Percentiles rank a stretch among this genome's conserved stretches.
These are phyloP conservation scores for Helicostylum pulchrum DNA, from an alignment of 192 early-diverging fungal species.

Conservation along the genomic window DNA sequence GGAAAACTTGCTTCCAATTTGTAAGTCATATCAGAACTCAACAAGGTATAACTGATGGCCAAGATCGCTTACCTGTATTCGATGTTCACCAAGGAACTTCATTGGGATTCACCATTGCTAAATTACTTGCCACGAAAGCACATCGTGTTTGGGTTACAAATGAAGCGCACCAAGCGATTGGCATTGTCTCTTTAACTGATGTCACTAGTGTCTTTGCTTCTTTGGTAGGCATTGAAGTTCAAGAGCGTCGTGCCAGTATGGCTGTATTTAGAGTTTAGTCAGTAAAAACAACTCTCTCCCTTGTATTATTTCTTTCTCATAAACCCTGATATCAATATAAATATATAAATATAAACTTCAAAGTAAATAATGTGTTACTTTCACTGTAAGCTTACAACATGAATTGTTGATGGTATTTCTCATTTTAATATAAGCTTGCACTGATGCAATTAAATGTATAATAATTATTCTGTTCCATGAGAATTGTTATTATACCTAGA, in stretches of 20 bases:
- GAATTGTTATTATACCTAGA: too few species aligned
- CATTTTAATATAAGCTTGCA: too few species aligned
- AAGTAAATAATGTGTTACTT: too few species aligned
- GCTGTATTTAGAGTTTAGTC: neutral
- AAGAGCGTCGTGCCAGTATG: conserved; percentile 1
- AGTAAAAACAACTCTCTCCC: too few species aligned
- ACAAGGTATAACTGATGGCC: conserved; percentile 65
- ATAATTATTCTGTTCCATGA: too few species aligned
- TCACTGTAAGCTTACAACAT: too few species aligned
- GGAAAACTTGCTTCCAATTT: conserved; percentile 60
- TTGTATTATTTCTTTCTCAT: too few species aligned
- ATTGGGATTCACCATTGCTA: conserved; percentile 67
- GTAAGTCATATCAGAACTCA: conserved; percentile 53
- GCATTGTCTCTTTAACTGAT: conserved; percentile 81
- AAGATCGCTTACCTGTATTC: conserved; percentile 71
- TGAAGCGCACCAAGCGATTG: conserved; percentile 49
- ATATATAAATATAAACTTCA: too few species aligned
- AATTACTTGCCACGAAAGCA: conserved; percentile 74
- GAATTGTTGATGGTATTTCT: too few species aligned
- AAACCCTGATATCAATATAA: too few species aligned
- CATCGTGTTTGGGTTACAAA: conserved; percentile 81
- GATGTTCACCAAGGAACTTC: conserved; percentile 69
- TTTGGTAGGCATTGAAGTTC: neutral
- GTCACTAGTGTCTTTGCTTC: conserved; percentile 48
- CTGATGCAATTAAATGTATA: too few species aligned